Conservation (phyloP, 148 eudicot species). For the Cornus florida region DNA sequence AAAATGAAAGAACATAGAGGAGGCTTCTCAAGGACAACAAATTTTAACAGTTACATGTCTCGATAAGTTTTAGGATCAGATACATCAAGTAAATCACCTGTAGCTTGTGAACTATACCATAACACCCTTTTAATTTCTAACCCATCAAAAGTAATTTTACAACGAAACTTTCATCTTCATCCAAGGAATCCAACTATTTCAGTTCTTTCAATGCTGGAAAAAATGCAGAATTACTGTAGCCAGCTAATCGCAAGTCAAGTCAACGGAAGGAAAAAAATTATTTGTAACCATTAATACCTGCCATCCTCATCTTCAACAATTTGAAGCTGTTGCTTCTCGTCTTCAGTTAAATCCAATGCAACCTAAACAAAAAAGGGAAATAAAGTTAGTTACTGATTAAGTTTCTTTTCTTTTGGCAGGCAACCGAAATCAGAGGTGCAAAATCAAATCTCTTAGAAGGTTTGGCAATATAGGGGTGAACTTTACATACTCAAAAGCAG, state of each 20-base stretch:
- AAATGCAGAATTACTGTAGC: neutral
- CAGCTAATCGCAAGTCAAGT: neutral
- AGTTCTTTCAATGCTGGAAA: neutral
- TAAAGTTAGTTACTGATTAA: neutral
- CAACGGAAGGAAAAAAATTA: neutral
- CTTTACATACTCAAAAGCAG: neutral
- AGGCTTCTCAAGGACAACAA: neutral
- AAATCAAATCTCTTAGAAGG: neutral
- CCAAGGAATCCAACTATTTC: neutral
- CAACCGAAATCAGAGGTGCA: neutral
- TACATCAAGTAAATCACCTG: neutral
- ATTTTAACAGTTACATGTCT: neutral
- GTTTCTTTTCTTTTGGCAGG: neutral
- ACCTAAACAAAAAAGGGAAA: slow-evolving; percentile 39
- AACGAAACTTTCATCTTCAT: neutral
- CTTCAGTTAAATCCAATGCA: slow-evolving; percentile 77
- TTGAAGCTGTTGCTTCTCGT: slow-evolving; percentile 61
- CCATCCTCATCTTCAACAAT: slow-evolving; percentile 49
- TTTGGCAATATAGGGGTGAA: neutral
- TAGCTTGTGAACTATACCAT: neutral
- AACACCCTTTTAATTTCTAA: neutral
- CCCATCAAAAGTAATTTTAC: neutral
- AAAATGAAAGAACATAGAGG: too few relatives aligned
- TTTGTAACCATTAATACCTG: slow-evolving; percentile 38
- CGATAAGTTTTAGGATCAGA: too few relatives aligned